These are phyloP conservation scores for Bipolaris gigantea DNA, from an alignment of 2,329 filamentous ascomycete genomes.

Conservation along the genomic window DNA sequence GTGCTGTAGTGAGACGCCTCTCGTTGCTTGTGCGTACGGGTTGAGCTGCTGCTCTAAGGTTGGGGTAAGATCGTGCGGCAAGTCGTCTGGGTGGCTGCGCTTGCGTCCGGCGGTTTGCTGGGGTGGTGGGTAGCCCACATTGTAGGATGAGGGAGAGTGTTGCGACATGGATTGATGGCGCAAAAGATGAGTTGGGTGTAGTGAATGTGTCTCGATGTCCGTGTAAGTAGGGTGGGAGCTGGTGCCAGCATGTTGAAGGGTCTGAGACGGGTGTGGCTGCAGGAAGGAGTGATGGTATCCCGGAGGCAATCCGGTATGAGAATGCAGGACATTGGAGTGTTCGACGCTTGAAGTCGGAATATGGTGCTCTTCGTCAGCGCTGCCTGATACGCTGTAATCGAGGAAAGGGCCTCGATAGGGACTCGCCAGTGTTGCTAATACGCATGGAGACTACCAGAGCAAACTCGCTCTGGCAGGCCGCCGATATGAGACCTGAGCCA, in stretches of 20 bases:
- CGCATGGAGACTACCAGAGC: slow-evolving; percentile 56
- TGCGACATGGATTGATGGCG: slow-evolving; percentile 44
- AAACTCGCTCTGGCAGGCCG: slow-evolving; percentile 53
- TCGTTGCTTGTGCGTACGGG: slow-evolving; percentile 43
- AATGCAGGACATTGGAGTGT: slow-evolving; percentile 46
- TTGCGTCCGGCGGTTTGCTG: slow-evolving; percentile 44
- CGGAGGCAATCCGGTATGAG: slow-evolving; percentile 41
- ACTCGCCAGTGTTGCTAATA: slow-evolving; percentile 55
- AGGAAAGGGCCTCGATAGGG: slow-evolving; percentile 51
- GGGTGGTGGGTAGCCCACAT: slow-evolving; percentile 40
- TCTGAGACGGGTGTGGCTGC: slow-evolving; percentile 44
- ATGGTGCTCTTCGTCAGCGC: slow-evolving; percentile 47
- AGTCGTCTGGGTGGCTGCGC: slow-evolving; percentile 47
- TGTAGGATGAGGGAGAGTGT: slow-evolving; percentile 42
- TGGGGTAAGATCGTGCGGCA: slow-evolving; percentile 44
- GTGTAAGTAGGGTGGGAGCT: slow-evolving; percentile 44
- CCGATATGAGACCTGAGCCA: slow-evolving; percentile 50
- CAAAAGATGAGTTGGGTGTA: slow-evolving; percentile 42
- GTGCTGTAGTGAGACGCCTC: slow-evolving; percentile 46
- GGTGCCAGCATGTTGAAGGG: slow-evolving; percentile 43
- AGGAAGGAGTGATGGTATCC: slow-evolving; percentile 43
- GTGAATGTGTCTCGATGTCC: slow-evolving; percentile 44
- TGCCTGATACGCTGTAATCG: slow-evolving; percentile 51
- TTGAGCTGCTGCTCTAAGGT: slow-evolving; percentile 46
- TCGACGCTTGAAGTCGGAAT: slow-evolving; percentile 49